Conservation (phyloP, 352 stramenopile species). For the Phytophthora cajani region DNA sequence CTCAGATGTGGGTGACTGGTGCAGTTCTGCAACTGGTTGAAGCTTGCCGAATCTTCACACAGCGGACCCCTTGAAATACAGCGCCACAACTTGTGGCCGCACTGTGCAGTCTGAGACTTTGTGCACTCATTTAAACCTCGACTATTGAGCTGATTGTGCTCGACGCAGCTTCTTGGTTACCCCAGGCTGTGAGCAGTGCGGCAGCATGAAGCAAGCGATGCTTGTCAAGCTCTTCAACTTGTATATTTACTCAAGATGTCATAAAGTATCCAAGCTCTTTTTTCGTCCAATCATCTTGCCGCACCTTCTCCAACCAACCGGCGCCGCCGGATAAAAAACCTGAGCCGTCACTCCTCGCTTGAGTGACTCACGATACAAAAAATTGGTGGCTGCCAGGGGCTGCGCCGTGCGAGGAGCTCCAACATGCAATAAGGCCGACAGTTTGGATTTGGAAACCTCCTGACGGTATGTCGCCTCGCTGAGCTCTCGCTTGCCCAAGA, state of each 20-base stretch:
- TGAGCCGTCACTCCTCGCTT: background rate
- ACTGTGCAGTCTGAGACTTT: no score
- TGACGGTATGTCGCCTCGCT: slow-evolving; percentile 71
- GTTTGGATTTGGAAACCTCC: slow-evolving; percentile 87
- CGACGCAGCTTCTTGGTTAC: no score
- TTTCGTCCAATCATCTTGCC: background rate
- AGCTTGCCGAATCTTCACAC: no score
- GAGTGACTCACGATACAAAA: background rate
- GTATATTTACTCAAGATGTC: background rate
- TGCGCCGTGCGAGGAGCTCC: background rate
- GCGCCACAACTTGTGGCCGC: no score
- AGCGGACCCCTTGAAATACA: no score
- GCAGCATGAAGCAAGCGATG: no score
- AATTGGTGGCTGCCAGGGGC: slow-evolving; percentile 22
- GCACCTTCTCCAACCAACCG: background rate
- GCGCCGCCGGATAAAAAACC: background rate
- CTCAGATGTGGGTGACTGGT: no score
- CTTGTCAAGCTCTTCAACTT: no score
- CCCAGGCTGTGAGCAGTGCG: no score
- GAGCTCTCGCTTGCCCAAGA: background rate
- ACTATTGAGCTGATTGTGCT: no score
- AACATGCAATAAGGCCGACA: slow-evolving; percentile 17
- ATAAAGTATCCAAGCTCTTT: background rate
- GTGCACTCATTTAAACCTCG: no score
- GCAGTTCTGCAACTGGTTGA: no score